A percentile compares a stretch with the other conserved stretches of the same genome.
Conservation (phyloP, 495 filamentous ascomycete species). For the Hypoxylon lenormandii region DNA sequence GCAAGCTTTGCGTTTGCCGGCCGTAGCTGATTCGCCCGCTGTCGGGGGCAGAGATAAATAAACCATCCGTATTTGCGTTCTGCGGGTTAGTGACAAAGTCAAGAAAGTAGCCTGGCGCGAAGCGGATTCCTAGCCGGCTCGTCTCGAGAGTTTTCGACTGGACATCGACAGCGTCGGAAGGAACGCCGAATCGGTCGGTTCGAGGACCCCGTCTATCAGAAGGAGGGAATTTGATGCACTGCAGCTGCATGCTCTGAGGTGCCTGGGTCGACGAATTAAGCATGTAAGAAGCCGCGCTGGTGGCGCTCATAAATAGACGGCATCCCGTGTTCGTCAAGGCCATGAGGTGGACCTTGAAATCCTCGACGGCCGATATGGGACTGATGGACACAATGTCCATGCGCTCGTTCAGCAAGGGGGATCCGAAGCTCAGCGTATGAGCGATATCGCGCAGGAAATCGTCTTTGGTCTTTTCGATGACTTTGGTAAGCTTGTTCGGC, state of each 20-base stretch:
- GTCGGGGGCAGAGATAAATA: conserved; percentile 90
- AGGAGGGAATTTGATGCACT: conserved; percentile 93
- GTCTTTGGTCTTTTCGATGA: conserved; percentile 68
- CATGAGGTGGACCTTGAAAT: conserved; percentile 85
- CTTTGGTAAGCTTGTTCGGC: conserved; percentile 63
- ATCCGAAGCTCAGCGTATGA: conserved; percentile 76
- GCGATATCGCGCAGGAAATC: conserved; percentile 72
- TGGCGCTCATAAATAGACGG: conserved; percentile 90
- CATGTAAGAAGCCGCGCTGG: conserved; percentile 78
- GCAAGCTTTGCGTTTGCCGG: conserved; percentile 62
- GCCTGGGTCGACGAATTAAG: conserved; percentile 69
- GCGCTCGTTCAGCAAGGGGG: conserved; percentile 72
- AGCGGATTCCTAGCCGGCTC: conserved; percentile 72
- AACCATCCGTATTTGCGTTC: conserved; percentile 66
- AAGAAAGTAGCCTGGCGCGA: conserved; percentile 90
- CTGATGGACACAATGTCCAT: conserved; percentile 83
- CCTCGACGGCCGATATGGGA: conserved; percentile 82
- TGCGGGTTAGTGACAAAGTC: conserved; percentile 72
- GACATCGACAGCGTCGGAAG: conserved; percentile 55
- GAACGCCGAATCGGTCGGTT: conserved; percentile 41
- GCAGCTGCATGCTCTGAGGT: conserved; percentile 95
- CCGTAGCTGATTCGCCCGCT: conserved; percentile 78
- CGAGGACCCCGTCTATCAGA: conserved; percentile 46
- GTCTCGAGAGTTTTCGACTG: conserved; percentile 62
- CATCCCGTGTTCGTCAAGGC: conserved; percentile 90